Conservation (phyloP, 2,329 filamentous ascomycete species). For the Colletotrichum orchidophilum region DNA sequence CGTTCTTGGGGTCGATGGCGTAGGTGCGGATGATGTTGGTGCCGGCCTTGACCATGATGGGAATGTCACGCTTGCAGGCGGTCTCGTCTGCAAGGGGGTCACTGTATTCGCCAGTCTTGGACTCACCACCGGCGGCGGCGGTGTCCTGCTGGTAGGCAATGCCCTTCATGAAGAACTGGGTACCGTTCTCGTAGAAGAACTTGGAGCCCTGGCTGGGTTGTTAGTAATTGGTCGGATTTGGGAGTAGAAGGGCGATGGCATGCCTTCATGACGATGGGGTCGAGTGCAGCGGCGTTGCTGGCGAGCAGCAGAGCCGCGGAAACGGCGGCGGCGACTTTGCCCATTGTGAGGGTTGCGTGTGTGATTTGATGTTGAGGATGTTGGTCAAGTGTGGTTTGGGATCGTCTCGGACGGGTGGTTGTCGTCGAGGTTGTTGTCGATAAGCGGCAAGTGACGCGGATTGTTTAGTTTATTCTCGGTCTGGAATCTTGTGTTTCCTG, state of each 20-base stretch:
- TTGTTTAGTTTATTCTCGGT: neutral
- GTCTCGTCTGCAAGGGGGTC: slow-evolving; percentile 82
- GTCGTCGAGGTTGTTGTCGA: neutral
- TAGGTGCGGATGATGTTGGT: slow-evolving; percentile 98
- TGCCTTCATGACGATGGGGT: slow-evolving; percentile 77
- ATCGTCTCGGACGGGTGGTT: neutral
- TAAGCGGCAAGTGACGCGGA: neutral
- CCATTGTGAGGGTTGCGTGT: slow-evolving; percentile 20
- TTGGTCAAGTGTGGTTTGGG: neutral
- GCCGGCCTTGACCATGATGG: slow-evolving; percentile 77
- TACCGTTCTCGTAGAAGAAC: slow-evolving; percentile 86
- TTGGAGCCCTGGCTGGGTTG: slow-evolving; percentile 70
- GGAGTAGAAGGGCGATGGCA: slow-evolving; percentile 13
- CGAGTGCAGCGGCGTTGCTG: slow-evolving; percentile 54
- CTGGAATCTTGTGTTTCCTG: neutral
- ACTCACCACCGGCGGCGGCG: slow-evolving; percentile 62
- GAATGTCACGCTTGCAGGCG: slow-evolving; percentile 85
- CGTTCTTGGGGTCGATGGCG: slow-evolving; percentile 80
- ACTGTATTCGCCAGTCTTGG: slow-evolving; percentile 66
- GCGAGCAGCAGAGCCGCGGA: slow-evolving; percentile 53
- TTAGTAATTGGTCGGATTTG: neutral
- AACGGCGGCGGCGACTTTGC: slow-evolving; percentile 35
- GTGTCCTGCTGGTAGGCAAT: slow-evolving; percentile 93
- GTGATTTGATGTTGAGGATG: neutral
- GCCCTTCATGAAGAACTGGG: slow-evolving; percentile 83